Evolutionary conservation across 2,329 filamentous ascomycete genomes (phyloP).

Genomic region (Pseudogymnoascus sp.): DNA sequence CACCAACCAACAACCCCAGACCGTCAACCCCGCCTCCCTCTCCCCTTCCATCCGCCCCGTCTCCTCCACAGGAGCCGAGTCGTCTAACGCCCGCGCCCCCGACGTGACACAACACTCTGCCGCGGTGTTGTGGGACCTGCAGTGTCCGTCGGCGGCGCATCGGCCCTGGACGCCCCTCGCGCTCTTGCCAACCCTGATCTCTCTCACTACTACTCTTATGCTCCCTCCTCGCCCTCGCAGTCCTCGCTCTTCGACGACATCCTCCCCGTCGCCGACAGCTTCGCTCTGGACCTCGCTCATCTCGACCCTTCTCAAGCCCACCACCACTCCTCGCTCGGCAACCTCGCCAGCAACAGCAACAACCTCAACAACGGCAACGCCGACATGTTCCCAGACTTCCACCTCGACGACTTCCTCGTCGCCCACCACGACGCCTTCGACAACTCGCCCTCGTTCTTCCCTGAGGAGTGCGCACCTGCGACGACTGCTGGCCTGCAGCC

Average conservation of each 20-base stretch:
- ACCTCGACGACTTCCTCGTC: conserved; percentile 40
- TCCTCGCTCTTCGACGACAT: conserved; percentile 66
- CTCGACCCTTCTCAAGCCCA: conserved; percentile 36
- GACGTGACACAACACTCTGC: conserved; percentile 99
- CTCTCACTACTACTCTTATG: conserved; percentile 62
- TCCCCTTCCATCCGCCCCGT: conserved; percentile 48
- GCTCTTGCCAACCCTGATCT: conserved; percentile 58
- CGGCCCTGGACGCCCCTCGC: conserved; percentile 36
- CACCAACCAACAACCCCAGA: conserved; percentile 35
- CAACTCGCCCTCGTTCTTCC: conserved; percentile 9
- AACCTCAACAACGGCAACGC: conserved; percentile 37
- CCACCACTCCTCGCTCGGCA: conserved; percentile 31
- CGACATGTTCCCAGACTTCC: conserved; percentile 31
- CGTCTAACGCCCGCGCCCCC: conserved; percentile 39
- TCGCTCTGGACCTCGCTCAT: conserved; percentile 60
- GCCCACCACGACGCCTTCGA: conserved; percentile 5
- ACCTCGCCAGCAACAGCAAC: conserved; percentile 28
- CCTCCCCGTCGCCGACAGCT: conserved; percentile 63
- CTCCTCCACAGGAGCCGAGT: conserved; percentile 30
- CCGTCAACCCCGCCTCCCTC: conserved; percentile 54
- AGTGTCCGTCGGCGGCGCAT: conserved; percentile 75
- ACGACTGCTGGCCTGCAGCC: conserved; percentile 62
- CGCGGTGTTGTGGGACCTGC: conserved; percentile 99
- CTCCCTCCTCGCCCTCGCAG: conserved; percentile 63
- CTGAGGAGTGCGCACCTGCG: conserved; percentile 25